Conservation (phyloP, 2,329 filamentous ascomycete species). For the Ophiostoma sp. region DNA sequence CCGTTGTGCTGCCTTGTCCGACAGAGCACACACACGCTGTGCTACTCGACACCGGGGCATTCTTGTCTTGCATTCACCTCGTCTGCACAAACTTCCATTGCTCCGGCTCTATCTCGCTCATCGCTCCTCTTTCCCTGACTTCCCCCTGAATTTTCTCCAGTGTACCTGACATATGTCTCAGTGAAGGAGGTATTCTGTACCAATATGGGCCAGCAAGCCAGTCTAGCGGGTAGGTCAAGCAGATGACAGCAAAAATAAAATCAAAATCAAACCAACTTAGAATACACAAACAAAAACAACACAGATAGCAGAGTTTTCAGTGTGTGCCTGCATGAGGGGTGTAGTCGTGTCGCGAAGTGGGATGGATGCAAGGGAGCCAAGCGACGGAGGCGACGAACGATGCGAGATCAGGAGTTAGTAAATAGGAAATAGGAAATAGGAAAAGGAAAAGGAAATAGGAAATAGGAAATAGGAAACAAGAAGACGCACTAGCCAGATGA, state of each 20-base stretch:
- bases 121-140: neutral
- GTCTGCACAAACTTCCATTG: too few species aligned
- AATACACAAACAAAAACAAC: neutral
- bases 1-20: neutral
- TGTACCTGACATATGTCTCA: conserved; percentile 15
- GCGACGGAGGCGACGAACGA: neutral
- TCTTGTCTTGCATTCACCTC: neutral
- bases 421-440: too few species aligned
- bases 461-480: neutral
- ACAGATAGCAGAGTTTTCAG: neutral
- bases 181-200: neutral
- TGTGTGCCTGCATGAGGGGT: conserved; percentile 7
- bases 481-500: neutral
- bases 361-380: conserved; percentile 3
- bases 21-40: neutral
- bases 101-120: neutral
- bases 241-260: neutral
- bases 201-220: neutral
- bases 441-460: neutral
- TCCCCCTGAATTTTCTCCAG: conserved; percentile 7
- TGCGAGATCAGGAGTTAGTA: neutral
- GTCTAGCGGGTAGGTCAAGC: neutral
- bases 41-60: neutral
- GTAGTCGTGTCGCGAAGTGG: neutral
- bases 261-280: neutral